Base-by-base conservation (phyloP, 2,329 filamentous ascomycete genomes). In the Cordyceps tenuipes region DNA sequence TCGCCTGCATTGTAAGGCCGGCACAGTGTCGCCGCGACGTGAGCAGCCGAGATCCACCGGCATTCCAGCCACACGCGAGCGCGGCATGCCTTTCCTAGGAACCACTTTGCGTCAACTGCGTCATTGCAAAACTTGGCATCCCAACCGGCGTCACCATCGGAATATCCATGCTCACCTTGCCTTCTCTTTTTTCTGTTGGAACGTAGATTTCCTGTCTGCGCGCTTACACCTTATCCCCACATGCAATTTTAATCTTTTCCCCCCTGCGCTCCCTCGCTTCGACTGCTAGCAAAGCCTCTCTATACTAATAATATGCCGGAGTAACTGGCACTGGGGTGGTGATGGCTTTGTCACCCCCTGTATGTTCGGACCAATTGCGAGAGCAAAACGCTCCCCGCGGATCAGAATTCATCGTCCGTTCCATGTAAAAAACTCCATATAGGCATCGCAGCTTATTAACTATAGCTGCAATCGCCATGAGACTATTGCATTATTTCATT, bases 161-260 rank as follows among this genome's bases (percentile, higher is more conserved):
- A 17, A 43, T 17, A 3, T n/a, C 15, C 29, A 34, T 29, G 6
- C 15, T 23, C 15, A 31, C 23, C 29, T 13, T 23, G 5, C 23
- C 12, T 29, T 29, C 31, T 36, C 12, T n/a, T 57, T 39, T 44
- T 17, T 26, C 26, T 6, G 3, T n/a, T n/a, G n/a, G n/a, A n/a
- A n/a, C n/a, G 31, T 15, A 34, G 17, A 15, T 47, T 53, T 21
- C 49, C 10, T 29, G 19, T 19, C 21, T 44, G 39, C 46, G 17
- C 23, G 19, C 19, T 23, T 50, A 46, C 34, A 31, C 44, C 48
- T 34, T 13, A 12, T 6, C 34, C 49, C 15, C 21, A 29, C 31
- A 26, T 58, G 56, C 56, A 58, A 58, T 58, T 26, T 51, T 51
- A 58, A 58, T 46, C 31, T n/a, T 44, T 58, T 46, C n/a, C 55